Evolutionary conservation across 2,329 filamentous ascomycete species (phyloP).

Genomic region (Hortaea sp.): DNA sequence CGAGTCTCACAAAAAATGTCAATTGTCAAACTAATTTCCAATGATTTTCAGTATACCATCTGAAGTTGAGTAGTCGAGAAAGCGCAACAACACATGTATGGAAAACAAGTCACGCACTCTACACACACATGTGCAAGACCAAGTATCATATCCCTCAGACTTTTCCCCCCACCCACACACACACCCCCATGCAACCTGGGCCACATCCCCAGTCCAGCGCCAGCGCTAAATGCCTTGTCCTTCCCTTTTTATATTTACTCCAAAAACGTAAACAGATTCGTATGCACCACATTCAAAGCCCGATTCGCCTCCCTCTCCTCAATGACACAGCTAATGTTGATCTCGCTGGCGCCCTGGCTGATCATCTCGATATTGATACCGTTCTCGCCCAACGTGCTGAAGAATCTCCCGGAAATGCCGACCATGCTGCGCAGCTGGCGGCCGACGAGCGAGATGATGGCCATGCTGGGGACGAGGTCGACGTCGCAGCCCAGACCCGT

Average conservation of each 20-base stretch:
- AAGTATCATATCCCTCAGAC: no score
- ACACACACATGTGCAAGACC: no score
- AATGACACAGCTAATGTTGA: slow-evolving; percentile 98
- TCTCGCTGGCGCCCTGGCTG: slow-evolving; percentile 94
- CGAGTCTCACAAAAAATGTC: no score
- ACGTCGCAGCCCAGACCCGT: slow-evolving; percentile 64
- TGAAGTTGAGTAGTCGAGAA: no score
- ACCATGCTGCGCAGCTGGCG: slow-evolving; percentile 96
- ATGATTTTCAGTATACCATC: no score
- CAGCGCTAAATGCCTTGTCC: background rate
- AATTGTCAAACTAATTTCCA: no score
- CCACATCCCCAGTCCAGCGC: no score
- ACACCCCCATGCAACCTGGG: no score
- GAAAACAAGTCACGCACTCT: no score
- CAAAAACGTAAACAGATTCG: slow-evolving; percentile 90
- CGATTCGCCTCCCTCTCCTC: slow-evolving; percentile 82
- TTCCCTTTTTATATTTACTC: slow-evolving; percentile 38
- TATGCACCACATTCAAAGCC: slow-evolving; percentile 93
- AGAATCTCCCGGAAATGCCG: slow-evolving; percentile 88
- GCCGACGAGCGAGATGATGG: slow-evolving; percentile 87
- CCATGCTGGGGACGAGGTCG: slow-evolving; percentile 79
- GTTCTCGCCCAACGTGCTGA: slow-evolving; percentile 84
- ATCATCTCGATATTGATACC: slow-evolving; percentile 99
- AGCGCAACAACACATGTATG: no score
- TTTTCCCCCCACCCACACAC: no score